Base-by-base conservation (phyloP, 352 stramenopile genomes). In the Globisporangium sylvaticum region DNA sequence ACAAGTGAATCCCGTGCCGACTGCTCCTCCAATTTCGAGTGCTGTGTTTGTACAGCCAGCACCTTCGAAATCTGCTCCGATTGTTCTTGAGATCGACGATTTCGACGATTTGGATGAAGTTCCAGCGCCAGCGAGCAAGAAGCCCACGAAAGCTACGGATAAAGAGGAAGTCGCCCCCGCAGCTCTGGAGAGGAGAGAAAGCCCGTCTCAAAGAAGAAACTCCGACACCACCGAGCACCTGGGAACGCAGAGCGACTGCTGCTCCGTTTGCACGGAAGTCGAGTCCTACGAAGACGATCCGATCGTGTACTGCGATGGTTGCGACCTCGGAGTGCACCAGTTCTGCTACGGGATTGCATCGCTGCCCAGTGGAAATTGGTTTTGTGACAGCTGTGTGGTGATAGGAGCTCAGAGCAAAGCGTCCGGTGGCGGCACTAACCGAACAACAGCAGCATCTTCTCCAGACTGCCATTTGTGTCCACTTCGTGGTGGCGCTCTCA, bases 281-380 rank as follows among this genome's bases (percentile, higher is more conserved):
- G 87, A 97, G 59, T 91, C 83, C 4, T 91, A 83, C 59, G 89
- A 95, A n/a, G 84, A 94, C 46, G 92, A 97, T 63, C 81, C 80
- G 48, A 97, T 97, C 58, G 77, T 97, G 3, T 96, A 95, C 69
- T 97, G 91, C 58, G 91, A 96, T 56, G 88, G 88, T 5, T 97
- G 91, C 59, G 78, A 96, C 66, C 74, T 94, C 22, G 77, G 82
- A 4, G 87, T 97, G 3, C 91, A 97, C 72, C 90, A 97, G 69
- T 89, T 88, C 64, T 97, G 91, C 74, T 97, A 97, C 58, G 89
- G 87, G 4, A 81, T 97, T 10, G 70, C 70, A 7, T 20, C 60
- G 3, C 60, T 97, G 14, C 88, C 89, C 2, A 77, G 63, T 59
- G 88, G 79, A 5, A 86, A 93, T 18, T 98, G 89, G 88, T 94